Percentiles rank a stretch among this genome's conserved stretches.
These are phyloP conservation scores for Zea mays DNA, from an alignment of 176 grass and related monocot genomes.

Conservation along the genomic window Zm-B73-REFERENCE-NAM-5.0 NC_050103.1:14491501-14492000, in stretches of 20 bases:
- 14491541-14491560: slow-evolving; percentile 87
- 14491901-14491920: neutral
- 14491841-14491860: neutral
- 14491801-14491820: neutral
- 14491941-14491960: slow-evolving; percentile 14
- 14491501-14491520: slow-evolving; percentile 78
- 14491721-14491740: neutral
- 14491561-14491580: slow-evolving; percentile 58
- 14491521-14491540: slow-evolving; percentile 83
- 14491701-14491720: neutral
- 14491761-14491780: neutral
- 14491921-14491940: neutral
- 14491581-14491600: slow-evolving; percentile 87
- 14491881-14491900: neutral
- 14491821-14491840: neutral
- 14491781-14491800: neutral
- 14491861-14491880: neutral
- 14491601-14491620: slow-evolving; percentile 81
- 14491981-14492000: neutral
- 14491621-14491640: slow-evolving; percentile 82
- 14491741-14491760: neutral
- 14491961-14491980: neutral
- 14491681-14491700: neutral
- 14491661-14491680: slow-evolving; percentile 22
- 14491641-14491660: slow-evolving; percentile 19